These are phyloP conservation scores for Termitomyces sp. DNA, from an alignment of 768 basidiomycete species.

Conservation along the genomic window DNA sequence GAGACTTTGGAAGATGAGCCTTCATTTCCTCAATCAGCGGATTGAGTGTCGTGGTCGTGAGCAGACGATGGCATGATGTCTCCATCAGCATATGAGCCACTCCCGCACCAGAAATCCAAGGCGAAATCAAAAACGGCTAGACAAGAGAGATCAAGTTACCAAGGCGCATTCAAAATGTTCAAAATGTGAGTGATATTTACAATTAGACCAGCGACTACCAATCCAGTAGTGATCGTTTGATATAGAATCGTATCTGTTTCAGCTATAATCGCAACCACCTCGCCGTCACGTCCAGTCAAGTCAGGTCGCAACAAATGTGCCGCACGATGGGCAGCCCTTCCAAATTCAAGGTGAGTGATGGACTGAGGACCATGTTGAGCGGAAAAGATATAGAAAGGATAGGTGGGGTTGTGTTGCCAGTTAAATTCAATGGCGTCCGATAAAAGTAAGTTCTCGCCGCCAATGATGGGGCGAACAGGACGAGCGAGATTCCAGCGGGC, in stretches of 20 bases:
- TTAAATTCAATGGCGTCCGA: slow-evolving; percentile 13
- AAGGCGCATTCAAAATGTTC: too few relatives aligned
- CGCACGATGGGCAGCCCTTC: slow-evolving; percentile 33
- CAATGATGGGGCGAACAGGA: slow-evolving; percentile 3
- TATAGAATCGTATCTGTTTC: slow-evolving; percentile 29
- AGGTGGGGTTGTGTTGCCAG: slow-evolving; percentile 2
- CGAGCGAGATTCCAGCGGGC: too few relatives aligned
- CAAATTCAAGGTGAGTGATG: slow-evolving; percentile 36
- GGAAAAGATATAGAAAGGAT: slow-evolving; percentile 9
- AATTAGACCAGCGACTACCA: slow-evolving; percentile 8
- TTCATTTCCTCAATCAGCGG: slow-evolving; percentile 16
- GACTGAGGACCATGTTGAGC: slow-evolving; percentile 4
- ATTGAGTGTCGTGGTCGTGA: slow-evolving; percentile 23
- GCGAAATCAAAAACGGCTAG: slow-evolving; percentile 29
- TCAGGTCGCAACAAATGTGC: slow-evolving; percentile 29
- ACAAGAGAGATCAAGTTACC: too few relatives aligned
- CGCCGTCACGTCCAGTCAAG: slow-evolving; percentile 18
- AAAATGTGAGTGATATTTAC: slow-evolving; percentile 8
- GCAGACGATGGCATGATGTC: slow-evolving; percentile 27
- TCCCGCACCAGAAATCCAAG: slow-evolving; percentile 5
- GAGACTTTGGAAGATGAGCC: slow-evolving; percentile 7
- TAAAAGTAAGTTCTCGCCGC: slow-evolving; percentile 7
- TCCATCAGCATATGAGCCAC: slow-evolving; percentile 23
- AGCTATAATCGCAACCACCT: slow-evolving; percentile 26
- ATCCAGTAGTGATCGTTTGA: slow-evolving; percentile 29